Evolutionary conservation across 305 asterid species (phyloP).

Genomic region (Petunia hybrid): DNA sequence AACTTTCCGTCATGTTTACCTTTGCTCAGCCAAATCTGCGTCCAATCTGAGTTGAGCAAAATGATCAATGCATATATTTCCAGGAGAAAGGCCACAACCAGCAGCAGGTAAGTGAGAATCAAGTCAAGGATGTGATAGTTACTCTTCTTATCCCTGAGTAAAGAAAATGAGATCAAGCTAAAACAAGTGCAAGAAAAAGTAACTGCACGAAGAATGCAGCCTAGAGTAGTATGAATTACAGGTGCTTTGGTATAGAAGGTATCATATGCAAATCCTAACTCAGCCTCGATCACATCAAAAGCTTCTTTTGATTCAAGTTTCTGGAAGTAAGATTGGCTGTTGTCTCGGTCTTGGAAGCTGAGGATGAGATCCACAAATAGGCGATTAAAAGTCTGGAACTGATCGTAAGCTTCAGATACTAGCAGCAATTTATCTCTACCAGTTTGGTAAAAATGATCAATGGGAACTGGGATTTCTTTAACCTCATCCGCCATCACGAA

Average conservation of each 20-base stretch:
- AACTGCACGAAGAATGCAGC: constrained; percentile 38
- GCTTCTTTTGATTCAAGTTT: constrained; percentile 25
- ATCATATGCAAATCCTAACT: constrained; percentile 58
- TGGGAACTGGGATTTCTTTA: constrained; percentile 42
- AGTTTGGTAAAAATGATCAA: not conserved
- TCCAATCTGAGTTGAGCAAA: constrained; percentile 43
- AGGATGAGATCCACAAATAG: constrained; percentile 63
- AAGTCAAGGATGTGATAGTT: constrained; percentile 39
- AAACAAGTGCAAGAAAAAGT: constrained; percentile 33
- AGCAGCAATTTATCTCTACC: not conserved
- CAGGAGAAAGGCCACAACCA: constrained; percentile 45
- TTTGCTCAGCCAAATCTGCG: constrained; percentile 37
- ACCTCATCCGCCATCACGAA: constrained; percentile 39
- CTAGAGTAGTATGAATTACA: constrained; percentile 24
- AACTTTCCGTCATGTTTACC: not conserved
- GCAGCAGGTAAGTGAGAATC: constrained; percentile 47
- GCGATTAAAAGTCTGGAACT: constrained; percentile 50
- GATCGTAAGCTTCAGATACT: constrained; percentile 42
- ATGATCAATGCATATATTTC: constrained; percentile 44
- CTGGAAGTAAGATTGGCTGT: constrained; percentile 44
- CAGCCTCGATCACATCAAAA: constrained; percentile 57
- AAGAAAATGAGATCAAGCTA: constrained; percentile 37
- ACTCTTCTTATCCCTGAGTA: constrained; percentile 28
- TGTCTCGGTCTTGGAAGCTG: constrained; percentile 57
- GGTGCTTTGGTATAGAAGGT: constrained; percentile 56